A percentile compares a stretch with the other conserved stretches of the same genome.
Evolutionary conservation across 2,329 filamentous ascomycete species (phyloP).

Genomic region (Fusarium sp.): DNA sequence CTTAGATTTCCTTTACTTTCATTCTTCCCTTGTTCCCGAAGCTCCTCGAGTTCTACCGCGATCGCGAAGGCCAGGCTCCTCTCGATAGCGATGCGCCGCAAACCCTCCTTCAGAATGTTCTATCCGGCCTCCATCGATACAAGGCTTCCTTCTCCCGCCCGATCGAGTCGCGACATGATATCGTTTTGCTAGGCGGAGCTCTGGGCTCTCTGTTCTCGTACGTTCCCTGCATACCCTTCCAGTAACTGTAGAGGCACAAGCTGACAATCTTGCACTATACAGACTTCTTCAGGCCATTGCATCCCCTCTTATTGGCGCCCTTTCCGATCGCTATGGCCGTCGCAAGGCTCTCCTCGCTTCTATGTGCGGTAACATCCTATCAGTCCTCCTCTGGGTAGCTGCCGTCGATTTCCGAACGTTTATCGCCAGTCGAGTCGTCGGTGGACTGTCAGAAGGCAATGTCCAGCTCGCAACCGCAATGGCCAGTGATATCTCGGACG

Average conservation of each 20-base stretch:
- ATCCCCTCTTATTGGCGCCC: conserved; percentile 87
- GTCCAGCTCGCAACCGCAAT: conserved; percentile 97
- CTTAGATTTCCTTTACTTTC: conserved; percentile 95
- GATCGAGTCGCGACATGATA: conserved; percentile 96
- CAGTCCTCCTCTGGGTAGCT: conserved; percentile 92
- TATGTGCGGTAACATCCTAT: conserved; percentile 93
- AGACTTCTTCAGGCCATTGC: conserved; percentile 92
- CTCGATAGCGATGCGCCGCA: conserved; percentile 57
- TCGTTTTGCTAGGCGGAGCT: conserved; percentile 92
- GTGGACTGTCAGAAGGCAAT: conserved; percentile 94
- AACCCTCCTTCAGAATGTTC: conserved; percentile 81
- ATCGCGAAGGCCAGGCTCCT: conserved; percentile 73
- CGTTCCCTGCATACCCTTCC: conserved; percentile 31
- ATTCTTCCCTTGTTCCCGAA: conserved; percentile 96
- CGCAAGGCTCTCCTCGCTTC: conserved; percentile 87
- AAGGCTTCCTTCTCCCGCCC: conserved; percentile 92
- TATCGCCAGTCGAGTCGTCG: conserved; percentile 89
- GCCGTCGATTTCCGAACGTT: conserved; percentile 97
- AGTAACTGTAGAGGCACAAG: not conserved
- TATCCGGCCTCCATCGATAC: conserved; percentile 90
- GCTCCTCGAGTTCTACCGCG: conserved; percentile 94
- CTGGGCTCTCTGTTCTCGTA: conserved; percentile 89
- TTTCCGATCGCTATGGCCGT: conserved; percentile 90
- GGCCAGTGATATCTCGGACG: conserved; percentile 93
- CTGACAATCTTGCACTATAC: conserved; percentile 8